Base-by-base conservation (phyloP, 2,329 filamentous ascomycete species). In the Setomelanomma holmii region DNA sequence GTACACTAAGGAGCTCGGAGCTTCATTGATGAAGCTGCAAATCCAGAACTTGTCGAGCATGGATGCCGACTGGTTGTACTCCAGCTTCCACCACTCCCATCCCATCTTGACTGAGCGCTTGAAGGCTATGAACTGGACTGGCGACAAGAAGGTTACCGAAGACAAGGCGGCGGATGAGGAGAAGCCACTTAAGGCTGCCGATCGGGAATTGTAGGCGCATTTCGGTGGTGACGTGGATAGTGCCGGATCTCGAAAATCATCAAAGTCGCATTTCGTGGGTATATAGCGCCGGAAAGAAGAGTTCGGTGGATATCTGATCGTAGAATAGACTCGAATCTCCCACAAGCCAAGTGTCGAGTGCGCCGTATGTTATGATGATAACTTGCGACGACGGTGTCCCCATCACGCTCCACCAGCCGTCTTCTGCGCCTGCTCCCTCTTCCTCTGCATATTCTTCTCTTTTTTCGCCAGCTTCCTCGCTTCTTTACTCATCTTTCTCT, bases 31-130 rank as follows among this genome's bases (percentile, higher is more conserved):
- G 79, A 97, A 97, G 81, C 89, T 99, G 45, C 96, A 99, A 79
- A 91, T 97, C 69, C 93, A 98, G 81, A 99, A 99, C 74, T 83
- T 99, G 63, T 96, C 91, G 77, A 96, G 91, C 56, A 98, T 99
- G 93, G 95, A 99, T 68, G 95, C 95, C 22, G 96, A 99, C 78
- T 96, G 90, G 89, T 87, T 97, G 84, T 99, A 96, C 77, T 95
- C 95, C 47, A 96, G 89, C 78, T 99, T 98, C 82, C 93, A 99
- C 80, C 97, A 96, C 83, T 97, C 93, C 20, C 95, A 99, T 78
- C 95, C 95, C 1, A 97, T 98, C 63, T 81, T 99, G 62, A 90
- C 93, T 1, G 96, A 99, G 83, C 87, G 95, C 68, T 82, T 99
- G 67, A 91, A 90, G 76, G 95, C 93, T 1, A 84, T 99, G 55